Conservation (phyloP, 1,139 yeast species). For the Geotrichum fermentans region DNA sequence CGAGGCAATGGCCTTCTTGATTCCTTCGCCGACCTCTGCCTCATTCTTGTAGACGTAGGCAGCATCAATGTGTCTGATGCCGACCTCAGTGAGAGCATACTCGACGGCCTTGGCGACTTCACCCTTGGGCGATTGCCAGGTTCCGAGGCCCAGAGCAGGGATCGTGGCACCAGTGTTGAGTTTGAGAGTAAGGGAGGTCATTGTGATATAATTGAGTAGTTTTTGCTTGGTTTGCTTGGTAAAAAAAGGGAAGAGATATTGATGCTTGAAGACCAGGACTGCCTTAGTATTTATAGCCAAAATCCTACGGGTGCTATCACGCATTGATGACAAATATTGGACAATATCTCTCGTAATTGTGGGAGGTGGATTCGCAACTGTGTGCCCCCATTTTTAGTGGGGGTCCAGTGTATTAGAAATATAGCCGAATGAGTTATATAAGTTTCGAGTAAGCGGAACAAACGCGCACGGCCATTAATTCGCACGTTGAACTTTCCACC, state of each 20-base stretch:
- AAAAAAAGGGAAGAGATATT: neutral
- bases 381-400: too few species aligned
- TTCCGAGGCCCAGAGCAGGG: conserved; percentile 72
- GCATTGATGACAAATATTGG: neutral
- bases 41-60: conserved; percentile 69
- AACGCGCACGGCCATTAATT: too few species aligned
- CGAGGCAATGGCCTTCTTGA: conserved; percentile 51
- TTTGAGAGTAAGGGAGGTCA: conserved; percentile 29
- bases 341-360: neutral
- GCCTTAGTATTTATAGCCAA: neutral
- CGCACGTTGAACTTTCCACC: too few species aligned
- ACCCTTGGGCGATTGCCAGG: conserved; percentile 63
- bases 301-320: neutral
- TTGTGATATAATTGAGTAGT: conserved; percentile 12
- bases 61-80: conserved; percentile 76
- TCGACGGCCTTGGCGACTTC: conserved; percentile 58
- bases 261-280: neutral
- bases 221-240: neutral
- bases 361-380: too few species aligned
- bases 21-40: conserved; percentile 55
- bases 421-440: too few species aligned
- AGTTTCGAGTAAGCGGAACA: too few species aligned
- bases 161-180: conserved; percentile 61
- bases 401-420: too few species aligned
- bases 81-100: conserved; percentile 55